Evolutionary conservation across 176 grass and related monocot genomes (phyloP).

Genomic region (Lolium perenne): DNA sequence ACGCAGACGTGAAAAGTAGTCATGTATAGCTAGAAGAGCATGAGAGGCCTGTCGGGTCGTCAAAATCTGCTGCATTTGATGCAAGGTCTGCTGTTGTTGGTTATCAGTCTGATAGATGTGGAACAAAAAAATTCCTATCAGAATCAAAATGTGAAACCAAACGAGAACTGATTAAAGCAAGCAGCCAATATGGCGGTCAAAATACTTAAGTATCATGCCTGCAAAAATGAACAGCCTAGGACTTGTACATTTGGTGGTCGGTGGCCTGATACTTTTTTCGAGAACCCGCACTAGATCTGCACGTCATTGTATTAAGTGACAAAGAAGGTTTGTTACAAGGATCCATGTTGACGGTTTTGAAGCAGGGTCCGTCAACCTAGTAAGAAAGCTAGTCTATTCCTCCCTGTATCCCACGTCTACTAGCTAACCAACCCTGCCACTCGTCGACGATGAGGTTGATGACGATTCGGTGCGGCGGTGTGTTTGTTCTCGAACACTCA

Average conservation of each 20-base stretch:
- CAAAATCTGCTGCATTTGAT: slow-evolving; percentile 70
- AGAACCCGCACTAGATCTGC: no score
- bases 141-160: background rate
- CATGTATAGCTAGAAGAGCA: slow-evolving; percentile 59
- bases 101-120: slow-evolving; percentile 60
- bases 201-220: background rate
- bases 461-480: no score
- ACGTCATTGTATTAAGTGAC: no score
- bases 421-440: no score
- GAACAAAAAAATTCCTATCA: background rate
- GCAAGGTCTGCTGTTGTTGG: slow-evolving; percentile 62
- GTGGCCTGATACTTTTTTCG: background rate
- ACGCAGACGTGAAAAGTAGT: slow-evolving; percentile 69
- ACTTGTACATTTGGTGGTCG: no score
- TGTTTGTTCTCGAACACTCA: no score
- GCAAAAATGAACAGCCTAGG: background rate
- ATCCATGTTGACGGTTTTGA: no score
- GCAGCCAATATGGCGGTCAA: background rate
- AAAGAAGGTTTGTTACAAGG: no score
- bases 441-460: no score
- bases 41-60: slow-evolving; percentile 62
- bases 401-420: no score
- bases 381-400: no score
- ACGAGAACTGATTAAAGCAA: background rate
- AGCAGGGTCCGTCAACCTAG: no score